A percentile compares a stretch with the other conserved stretches of the same genome.
Evolutionary conservation across 768 basidiomycete genomes (phyloP).

Genomic region (Chiua virens): DNA sequence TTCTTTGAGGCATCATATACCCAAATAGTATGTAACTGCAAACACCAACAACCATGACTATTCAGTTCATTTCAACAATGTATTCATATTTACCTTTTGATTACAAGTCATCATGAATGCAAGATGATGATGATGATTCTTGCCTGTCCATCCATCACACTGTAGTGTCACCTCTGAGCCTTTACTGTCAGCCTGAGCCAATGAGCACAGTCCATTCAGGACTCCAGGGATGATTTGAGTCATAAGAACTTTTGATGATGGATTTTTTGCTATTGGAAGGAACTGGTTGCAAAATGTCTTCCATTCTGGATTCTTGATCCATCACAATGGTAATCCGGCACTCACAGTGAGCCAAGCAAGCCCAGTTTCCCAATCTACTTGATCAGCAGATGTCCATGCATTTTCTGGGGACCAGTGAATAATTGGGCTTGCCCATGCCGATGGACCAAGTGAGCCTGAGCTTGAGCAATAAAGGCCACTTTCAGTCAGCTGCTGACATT

Average conservation of each 20-base stretch:
- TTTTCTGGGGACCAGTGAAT: conserved; percentile 20
- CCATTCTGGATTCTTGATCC: conserved; percentile 23
- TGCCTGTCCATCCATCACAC: conserved; percentile 38
- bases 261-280: conserved; percentile 27
- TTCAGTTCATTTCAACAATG: background rate
- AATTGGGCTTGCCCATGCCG: background rate
- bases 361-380: background rate
- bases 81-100: conserved; percentile 22
- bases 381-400: conserved; percentile 5
- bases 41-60: background rate
- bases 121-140: conserved; percentile 32
- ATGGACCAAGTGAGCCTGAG: background rate
- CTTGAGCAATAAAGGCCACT: background rate
- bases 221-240: conserved; percentile 21
- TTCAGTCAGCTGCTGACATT: background rate
- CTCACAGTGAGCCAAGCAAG: conserved; percentile 2
- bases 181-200: background rate
- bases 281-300: conserved; percentile 31
- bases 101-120: conserved; percentile 33
- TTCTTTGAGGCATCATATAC: conserved; percentile 35
- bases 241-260: conserved; percentile 25
- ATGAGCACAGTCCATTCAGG: background rate
- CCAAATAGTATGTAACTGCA: conserved; percentile 29
- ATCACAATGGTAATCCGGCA: conserved; percentile 1
- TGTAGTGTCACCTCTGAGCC: conserved; percentile 30